Evolutionary conservation across 306 rosid genomes (phyloP).

Genomic region (Trichosanthes truncata): DNA sequence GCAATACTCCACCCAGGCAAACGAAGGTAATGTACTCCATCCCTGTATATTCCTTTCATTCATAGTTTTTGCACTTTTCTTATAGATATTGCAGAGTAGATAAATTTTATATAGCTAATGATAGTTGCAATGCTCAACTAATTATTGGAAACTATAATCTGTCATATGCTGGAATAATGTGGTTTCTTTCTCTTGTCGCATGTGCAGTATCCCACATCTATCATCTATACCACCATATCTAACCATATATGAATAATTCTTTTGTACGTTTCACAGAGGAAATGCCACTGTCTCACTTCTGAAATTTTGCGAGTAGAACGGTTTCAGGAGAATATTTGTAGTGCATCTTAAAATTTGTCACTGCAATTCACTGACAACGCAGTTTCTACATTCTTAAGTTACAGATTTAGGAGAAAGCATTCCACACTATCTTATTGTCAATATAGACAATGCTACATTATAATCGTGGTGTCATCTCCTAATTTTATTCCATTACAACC

Average conservation of each 20-base stretch:
- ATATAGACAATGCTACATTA: not conserved
- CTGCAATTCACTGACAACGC: not conserved
- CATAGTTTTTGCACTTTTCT: not conserved
- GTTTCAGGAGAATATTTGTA: not conserved
- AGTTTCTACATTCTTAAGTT: not conserved
- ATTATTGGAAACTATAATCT: not conserved
- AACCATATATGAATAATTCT: not conserved
- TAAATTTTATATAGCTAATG: not conserved
- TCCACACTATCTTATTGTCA: not conserved
- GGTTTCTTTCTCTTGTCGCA: not conserved
- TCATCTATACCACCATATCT: not conserved
- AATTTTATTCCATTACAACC: not conserved
- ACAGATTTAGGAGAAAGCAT: not conserved
- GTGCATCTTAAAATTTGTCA: not conserved
- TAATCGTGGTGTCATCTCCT: not conserved
- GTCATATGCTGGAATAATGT: not conserved
- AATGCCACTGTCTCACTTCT: not conserved
- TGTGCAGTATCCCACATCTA: not conserved
- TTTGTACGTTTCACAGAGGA: not conserved
- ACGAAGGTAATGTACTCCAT: constrained; percentile 49
- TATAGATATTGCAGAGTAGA: not conserved
- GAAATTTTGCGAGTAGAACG: not conserved
- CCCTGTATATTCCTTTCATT: not conserved
- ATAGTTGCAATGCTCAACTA: not conserved
- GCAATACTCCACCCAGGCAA: constrained; percentile 77